Percentiles rank a stretch among this genome's conserved stretches.
phyloP scores from a whole-genome alignment of 2,329 filamentous ascomycete species.

The Neopestalotiopsis sp. region DNA sequence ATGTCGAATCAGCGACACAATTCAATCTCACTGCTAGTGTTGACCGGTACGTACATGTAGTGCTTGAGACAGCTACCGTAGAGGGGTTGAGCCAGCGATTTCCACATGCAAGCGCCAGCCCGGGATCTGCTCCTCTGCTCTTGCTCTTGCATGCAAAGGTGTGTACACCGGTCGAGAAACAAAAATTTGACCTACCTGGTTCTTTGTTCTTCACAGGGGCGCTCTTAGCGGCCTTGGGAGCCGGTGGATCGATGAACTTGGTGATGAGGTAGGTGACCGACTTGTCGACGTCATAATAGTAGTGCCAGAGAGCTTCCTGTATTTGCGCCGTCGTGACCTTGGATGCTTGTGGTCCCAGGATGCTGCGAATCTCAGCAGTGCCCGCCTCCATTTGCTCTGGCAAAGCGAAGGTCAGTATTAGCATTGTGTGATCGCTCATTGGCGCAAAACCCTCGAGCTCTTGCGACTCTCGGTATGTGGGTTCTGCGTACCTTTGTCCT shows the following conservation, averaged over 20 bases:
- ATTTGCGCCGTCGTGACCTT: constrained; percentile 71
- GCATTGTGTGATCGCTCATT: constrained; percentile 6
- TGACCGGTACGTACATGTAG: constrained; percentile 4
- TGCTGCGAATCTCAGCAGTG: constrained; percentile 68
- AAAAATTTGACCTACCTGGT: constrained; percentile 48
- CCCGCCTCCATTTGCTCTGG: constrained; percentile 62
- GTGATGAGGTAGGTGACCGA: constrained; percentile 80
- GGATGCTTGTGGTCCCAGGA: constrained; percentile 64
- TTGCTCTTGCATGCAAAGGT: background rate
- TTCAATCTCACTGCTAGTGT: background rate
- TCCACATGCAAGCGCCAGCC: background rate
- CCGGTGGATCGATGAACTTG: constrained; percentile 55
- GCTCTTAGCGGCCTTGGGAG: constrained; percentile 45
- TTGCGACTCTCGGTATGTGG: background rate
- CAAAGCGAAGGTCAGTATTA: background rate
- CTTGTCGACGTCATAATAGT: constrained; percentile 92
- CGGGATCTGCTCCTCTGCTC: constrained; percentile 20
- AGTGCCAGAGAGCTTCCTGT: constrained; percentile 91
- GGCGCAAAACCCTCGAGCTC: background rate
- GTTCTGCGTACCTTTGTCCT: constrained; percentile 34
- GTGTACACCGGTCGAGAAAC: constrained; percentile 20
- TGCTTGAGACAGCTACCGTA: constrained; percentile 5
- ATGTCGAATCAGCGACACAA: background rate
- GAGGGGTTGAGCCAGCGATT: background rate
- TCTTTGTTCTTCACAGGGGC: constrained; percentile 44